phyloP scores from a whole-genome alignment of 2,329 filamentous ascomycete genomes.

The Moelleriella libera region DNA sequence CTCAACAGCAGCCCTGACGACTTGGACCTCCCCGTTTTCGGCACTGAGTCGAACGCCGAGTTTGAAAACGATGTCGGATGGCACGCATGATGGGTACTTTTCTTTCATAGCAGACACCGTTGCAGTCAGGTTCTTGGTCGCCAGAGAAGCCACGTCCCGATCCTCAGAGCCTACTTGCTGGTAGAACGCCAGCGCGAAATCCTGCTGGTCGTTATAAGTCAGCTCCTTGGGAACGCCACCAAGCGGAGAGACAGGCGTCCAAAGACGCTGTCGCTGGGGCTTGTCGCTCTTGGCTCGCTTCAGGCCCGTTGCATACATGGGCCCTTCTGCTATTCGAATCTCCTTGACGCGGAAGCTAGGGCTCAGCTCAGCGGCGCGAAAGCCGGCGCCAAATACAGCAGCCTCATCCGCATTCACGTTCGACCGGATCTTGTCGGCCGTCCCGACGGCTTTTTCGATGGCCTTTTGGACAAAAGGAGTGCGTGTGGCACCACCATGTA shows the following conservation, averaged over 20 bases:
- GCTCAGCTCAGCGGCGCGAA: conserved; percentile 83
- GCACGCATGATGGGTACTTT: conserved; percentile 57
- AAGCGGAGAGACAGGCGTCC: conserved; percentile 61
- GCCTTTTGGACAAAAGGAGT: conserved; percentile 90
- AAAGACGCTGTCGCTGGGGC: conserved; percentile 66
- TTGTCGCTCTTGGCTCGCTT: conserved; percentile 60
- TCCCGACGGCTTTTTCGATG: conserved; percentile 62
- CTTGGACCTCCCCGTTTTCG: conserved; percentile 66
- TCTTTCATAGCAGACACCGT: conserved; percentile 67
- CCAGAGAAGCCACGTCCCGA: conserved; percentile 48
- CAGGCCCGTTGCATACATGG: conserved; percentile 59
- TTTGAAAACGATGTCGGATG: conserved; percentile 66
- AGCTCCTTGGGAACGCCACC: conserved; percentile 71
- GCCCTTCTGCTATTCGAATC: conserved; percentile 68
- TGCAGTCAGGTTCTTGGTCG: conserved; percentile 74
- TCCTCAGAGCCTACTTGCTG: conserved; percentile 52
- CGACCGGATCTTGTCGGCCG: conserved; percentile 65
- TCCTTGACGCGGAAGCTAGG: conserved; percentile 97
- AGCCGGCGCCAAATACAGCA: conserved; percentile 88
- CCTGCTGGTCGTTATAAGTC: conserved; percentile 66
- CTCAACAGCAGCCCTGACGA: conserved; percentile 63
- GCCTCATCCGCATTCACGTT: conserved; percentile 97
- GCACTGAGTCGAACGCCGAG: conserved; percentile 59
- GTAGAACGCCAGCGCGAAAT: conserved; percentile 69
- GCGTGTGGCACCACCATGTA: conserved; percentile 79